These are phyloP conservation scores for Leccinum huronense DNA, from an alignment of 1,284 basidiomycete species.

Conservation along the genomic window DNA sequence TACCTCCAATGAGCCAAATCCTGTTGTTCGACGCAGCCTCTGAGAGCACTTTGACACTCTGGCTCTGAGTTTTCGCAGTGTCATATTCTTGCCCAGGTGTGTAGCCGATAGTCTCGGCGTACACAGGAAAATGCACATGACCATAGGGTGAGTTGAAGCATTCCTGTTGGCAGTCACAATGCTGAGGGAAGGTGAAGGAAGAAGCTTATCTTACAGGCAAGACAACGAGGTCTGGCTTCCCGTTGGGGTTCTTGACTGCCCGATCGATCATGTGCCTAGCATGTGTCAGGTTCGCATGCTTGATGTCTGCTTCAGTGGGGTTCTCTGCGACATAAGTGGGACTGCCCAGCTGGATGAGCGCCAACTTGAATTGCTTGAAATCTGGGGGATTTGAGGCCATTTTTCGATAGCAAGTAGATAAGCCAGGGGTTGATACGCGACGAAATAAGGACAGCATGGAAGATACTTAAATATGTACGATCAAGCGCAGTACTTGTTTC, in stretches of 20 bases:
- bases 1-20: slow-evolving; percentile 91
- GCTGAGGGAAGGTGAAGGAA: not conserved
- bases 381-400: slow-evolving; percentile 37
- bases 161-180: slow-evolving; percentile 54
- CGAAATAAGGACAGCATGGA: slow-evolving; percentile 22
- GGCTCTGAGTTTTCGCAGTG: slow-evolving; percentile 58
- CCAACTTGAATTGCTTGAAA: slow-evolving; percentile 77
- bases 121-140: slow-evolving; percentile 77
- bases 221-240: slow-evolving; percentile 79
- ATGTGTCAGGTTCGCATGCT: slow-evolving; percentile 74
- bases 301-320: slow-evolving; percentile 36
- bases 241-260: slow-evolving; percentile 53
- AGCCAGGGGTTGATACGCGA: slow-evolving; percentile 8
- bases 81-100: slow-evolving; percentile 58
- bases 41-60: slow-evolving; percentile 83
- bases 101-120: slow-evolving; percentile 79
- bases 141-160: slow-evolving; percentile 99
- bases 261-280: slow-evolving; percentile 75
- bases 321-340: slow-evolving; percentile 48
- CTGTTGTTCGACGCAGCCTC: slow-evolving; percentile 77
- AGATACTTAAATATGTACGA: slow-evolving; percentile 5
- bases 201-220: slow-evolving; percentile 67
- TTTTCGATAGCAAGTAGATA: slow-evolving; percentile 8
- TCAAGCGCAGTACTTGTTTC: not conserved
- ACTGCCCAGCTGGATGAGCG: slow-evolving; percentile 82